Evolutionary conservation across 2,329 filamentous ascomycete genomes (phyloP), one percentile per base, ranked within the genome.

Genomic region (Sarocladium kiliense): DNA sequence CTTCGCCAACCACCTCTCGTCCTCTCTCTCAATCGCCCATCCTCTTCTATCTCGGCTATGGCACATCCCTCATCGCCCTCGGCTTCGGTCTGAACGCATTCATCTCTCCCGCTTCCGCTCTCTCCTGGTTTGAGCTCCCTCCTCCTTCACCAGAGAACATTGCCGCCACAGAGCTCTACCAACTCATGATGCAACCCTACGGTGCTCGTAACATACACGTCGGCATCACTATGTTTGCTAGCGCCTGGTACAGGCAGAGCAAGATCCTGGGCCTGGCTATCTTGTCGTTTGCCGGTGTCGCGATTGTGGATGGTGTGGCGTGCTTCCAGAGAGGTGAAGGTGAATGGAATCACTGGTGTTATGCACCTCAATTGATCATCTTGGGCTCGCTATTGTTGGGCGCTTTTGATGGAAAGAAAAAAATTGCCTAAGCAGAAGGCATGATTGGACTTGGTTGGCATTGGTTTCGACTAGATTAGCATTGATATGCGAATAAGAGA

Each of bases 281-380:
- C 18, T 26, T 50, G 6, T 6, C 7, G 18, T 32, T 34, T 25
- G 45, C 45, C 7, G 45, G 45, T 25, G 25, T 30, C 11, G 45
- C 45, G 26, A 9, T 50, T 19, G 45, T 50, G 5, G 45, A 50
- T 32, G 45, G 45, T n/a, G 16, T 30, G 45, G 26, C 45, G 12
- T 50, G 45, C 45, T 50, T 23, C 23, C 9, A 21, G 26, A 30
- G 45, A 19, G 45, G 45, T 6, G 45, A 50, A 19, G 45, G 45
- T 4, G 45, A 50, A 21, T 50, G 45, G 45, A 50, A 50, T 50
- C 45, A 50, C 18, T 50, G 45, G 45, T 50, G 45, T 21, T 50
- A 50, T 34, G 45, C 27, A 12, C 25, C 25, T 5, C 45, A 50
- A 21, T 18, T 50, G 25, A 21, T 34, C 18, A 34, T 50, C 18